Conservation (phyloP, 768 basidiomycete species). For the Russula abietina region DNA sequence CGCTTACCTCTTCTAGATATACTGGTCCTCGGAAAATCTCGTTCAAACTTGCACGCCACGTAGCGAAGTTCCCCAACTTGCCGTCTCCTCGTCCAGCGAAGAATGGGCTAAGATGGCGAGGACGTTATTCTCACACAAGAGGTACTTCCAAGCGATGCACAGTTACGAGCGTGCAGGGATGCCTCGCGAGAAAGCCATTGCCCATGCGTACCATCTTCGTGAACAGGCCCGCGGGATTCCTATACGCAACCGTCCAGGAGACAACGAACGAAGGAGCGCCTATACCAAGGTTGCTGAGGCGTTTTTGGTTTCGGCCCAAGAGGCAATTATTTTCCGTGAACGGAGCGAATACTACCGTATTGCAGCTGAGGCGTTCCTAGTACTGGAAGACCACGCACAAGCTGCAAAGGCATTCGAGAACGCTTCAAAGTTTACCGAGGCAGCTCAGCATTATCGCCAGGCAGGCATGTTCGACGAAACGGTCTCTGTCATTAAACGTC, state of each 20-base stretch:
- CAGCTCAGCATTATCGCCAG: constrained; percentile 43
- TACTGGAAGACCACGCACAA: constrained; percentile 33
- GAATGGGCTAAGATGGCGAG: constrained; percentile 43
- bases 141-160: constrained; percentile 49
- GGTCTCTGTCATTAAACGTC: constrained; percentile 37
- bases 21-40: constrained; percentile 45
- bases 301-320: constrained; percentile 40
- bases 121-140: constrained; percentile 39
- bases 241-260: constrained; percentile 6
- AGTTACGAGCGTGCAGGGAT: constrained; percentile 46
- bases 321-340: constrained; percentile 28
- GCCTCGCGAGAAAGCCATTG: constrained; percentile 40
- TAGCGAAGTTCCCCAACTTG: constrained; percentile 47
- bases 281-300: constrained; percentile 45
- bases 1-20: constrained; percentile 33
- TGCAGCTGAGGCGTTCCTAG: constrained; percentile 45
- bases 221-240: constrained; percentile 41
- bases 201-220: constrained; percentile 49
- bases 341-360: constrained; percentile 36
- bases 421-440: constrained; percentile 38
- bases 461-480: constrained; percentile 46
- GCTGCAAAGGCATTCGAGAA: constrained; percentile 41
- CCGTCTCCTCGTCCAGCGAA: constrained; percentile 44
- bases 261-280: constrained; percentile 31
- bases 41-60: constrained; percentile 46